Conservation (phyloP, 1,284 basidiomycete species). For the Flammula alnicola region DNA sequence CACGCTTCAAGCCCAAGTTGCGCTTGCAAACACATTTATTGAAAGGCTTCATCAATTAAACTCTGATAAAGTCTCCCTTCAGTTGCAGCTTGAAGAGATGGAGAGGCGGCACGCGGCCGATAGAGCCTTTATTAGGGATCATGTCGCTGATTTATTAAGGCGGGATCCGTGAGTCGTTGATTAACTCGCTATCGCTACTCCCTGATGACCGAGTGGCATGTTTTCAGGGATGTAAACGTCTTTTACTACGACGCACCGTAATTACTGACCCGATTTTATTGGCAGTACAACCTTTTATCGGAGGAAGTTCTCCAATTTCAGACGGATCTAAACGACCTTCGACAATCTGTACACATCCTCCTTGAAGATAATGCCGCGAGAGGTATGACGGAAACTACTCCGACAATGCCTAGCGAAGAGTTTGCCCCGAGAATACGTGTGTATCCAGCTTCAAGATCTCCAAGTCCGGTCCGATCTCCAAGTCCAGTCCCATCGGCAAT, state of each 20-base stretch:
- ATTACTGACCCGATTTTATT: neutral
- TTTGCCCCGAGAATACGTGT: conserved; percentile 2
- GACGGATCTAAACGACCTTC: conserved; percentile 12
- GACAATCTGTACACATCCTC: neutral
- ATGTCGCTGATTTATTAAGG: conserved; percentile 1
- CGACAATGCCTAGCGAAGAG: neutral
- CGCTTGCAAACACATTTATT: conserved; percentile 1
- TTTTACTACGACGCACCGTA: neutral
- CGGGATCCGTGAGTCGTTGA: conserved; percentile 9
- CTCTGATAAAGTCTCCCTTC: conserved; percentile 4
- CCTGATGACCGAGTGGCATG: neutral
- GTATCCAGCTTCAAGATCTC: conserved; percentile 5
- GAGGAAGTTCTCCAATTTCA: conserved; percentile 15
- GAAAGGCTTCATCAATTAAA: conserved; percentile 3
- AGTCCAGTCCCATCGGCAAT: neutral
- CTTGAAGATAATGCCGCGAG: neutral
- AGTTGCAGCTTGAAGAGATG: neutral
- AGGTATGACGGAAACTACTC: neutral
- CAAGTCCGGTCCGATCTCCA: neutral
- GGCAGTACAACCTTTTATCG: conserved; percentile 6
- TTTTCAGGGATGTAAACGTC: conserved; percentile 9
- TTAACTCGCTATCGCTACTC: too few species aligned
- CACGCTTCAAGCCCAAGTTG: conserved; percentile 2
- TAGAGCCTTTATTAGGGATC: neutral
- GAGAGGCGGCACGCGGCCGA: neutral